phyloP scores from a whole-genome alignment of 2,329 filamentous ascomycete genomes.

The Beauveria bassiana region DNA sequence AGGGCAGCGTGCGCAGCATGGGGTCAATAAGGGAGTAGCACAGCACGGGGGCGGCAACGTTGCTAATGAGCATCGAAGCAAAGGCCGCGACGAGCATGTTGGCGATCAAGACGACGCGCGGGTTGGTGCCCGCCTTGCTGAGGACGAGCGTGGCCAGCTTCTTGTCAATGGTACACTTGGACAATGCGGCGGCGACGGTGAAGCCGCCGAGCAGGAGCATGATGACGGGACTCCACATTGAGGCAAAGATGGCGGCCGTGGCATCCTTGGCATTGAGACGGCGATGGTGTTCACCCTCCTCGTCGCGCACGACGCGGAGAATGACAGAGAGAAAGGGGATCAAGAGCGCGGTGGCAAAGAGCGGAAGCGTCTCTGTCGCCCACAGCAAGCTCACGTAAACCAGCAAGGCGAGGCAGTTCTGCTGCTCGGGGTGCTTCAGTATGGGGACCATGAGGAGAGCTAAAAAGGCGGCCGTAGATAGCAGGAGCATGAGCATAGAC shows the following conservation, averaged over 20 bases:
- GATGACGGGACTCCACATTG: constrained; percentile 99
- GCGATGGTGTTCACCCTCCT: constrained; percentile 55
- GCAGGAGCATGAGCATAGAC: constrained; percentile 69
- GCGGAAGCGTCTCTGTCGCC: constrained; percentile 94
- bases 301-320: constrained; percentile 73
- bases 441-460: constrained; percentile 69
- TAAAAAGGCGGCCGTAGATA: constrained; percentile 65
- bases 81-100: constrained; percentile 99
- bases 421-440: constrained; percentile 80
- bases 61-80: constrained; percentile 98
- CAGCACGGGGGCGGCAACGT: constrained; percentile 91
- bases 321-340: constrained; percentile 91
- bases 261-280: constrained; percentile 74
- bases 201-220: constrained; percentile 97
- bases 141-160: constrained; percentile 93
- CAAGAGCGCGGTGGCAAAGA: constrained; percentile 90
- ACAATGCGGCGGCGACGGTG: constrained; percentile 87
- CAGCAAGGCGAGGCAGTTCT: constrained; percentile 91
- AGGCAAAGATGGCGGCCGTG: constrained; percentile 76
- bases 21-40: constrained; percentile 99
- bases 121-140: constrained; percentile 90
- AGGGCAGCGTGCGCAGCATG: constrained; percentile 84
- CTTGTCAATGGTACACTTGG: constrained; percentile 97
- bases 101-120: constrained; percentile 81
- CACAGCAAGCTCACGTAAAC: constrained; percentile 90